phyloP scores from a whole-genome alignment of 2,329 filamentous ascomycete species.

The Penicillium sp. region DNA sequence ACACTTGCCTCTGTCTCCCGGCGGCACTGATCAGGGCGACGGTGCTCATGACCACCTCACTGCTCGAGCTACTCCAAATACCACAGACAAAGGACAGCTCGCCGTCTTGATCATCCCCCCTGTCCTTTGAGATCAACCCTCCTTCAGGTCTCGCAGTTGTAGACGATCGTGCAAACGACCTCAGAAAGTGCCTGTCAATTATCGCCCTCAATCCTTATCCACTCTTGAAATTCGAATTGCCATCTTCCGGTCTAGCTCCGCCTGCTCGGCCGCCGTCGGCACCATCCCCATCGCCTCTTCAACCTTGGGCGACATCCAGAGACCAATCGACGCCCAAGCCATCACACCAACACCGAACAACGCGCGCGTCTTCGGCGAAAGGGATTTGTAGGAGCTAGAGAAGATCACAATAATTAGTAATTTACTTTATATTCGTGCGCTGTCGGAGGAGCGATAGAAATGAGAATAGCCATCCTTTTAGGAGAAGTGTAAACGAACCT shows the following conservation, averaged over 20 bases:
- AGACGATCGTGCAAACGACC: too few species aligned
- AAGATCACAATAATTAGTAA: not conserved
- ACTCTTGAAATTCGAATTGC: constrained; percentile 40
- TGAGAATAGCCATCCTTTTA: not conserved
- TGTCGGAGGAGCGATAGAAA: not conserved
- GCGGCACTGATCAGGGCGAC: too few species aligned
- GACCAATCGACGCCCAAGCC: constrained; percentile 73
- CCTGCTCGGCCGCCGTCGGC: constrained; percentile 74
- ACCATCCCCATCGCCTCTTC: constrained; percentile 76
- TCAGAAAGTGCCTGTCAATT: not conserved
- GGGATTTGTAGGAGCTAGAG: constrained; percentile 69
- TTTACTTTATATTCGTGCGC: not conserved
- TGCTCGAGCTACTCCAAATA: not conserved
- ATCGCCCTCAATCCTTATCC: constrained; percentile 31
- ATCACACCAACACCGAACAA: constrained; percentile 76
- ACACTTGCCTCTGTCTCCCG: not conserved
- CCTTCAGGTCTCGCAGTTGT: too few species aligned
- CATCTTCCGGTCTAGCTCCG: constrained; percentile 59
- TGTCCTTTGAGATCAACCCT: too few species aligned
- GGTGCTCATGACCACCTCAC: not conserved
- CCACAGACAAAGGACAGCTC: not conserved
- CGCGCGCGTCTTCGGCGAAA: constrained; percentile 72
- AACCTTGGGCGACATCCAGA: constrained; percentile 73
- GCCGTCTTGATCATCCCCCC: too few species aligned
- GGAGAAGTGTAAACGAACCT: constrained; percentile 33